These are phyloP conservation scores for Penicillium sp. DNA, from an alignment of 2,329 filamentous ascomycete genomes.

Conservation along the genomic window DNA sequence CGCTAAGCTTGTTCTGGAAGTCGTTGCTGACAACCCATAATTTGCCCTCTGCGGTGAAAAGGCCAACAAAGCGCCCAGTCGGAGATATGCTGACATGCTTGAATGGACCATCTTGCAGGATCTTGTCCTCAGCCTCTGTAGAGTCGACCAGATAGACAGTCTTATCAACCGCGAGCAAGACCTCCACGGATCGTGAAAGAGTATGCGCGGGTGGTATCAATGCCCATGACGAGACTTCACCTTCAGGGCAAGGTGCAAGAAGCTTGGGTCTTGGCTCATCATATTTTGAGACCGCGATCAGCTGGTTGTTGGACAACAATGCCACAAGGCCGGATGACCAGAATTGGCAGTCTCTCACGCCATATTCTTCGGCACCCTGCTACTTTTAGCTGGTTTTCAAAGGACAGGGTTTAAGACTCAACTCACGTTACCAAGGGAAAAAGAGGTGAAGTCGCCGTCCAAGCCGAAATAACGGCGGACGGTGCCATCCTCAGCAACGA, in stretches of 20 bases:
- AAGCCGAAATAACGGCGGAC: constrained; percentile 88
- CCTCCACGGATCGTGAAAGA: constrained; percentile 88
- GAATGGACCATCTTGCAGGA: constrained; percentile 89
- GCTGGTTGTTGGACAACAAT: constrained; percentile 79
- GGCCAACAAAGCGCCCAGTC: constrained; percentile 81
- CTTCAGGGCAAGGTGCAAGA: constrained; percentile 73
- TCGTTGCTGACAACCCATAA: constrained; percentile 94
- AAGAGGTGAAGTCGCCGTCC: constrained; percentile 93
- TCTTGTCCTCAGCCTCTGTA: constrained; percentile 85
- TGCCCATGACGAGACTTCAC: constrained; percentile 82
- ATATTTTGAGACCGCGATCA: constrained; percentile 86
- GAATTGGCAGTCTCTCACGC: constrained; percentile 87
- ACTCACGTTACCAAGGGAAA: constrained; percentile 77
- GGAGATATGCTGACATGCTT: constrained; percentile 87
- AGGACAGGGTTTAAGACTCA: too few species aligned
- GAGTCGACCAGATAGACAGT: constrained; percentile 87
- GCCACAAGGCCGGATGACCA: constrained; percentile 93
- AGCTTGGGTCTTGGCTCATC: constrained; percentile 84
- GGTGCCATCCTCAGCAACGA: constrained; percentile 84
- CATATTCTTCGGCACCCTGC: constrained; percentile 77
- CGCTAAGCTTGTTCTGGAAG: constrained; percentile 87
- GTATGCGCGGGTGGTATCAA: constrained; percentile 86
- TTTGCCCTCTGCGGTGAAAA: constrained; percentile 82
- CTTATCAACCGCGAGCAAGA: constrained; percentile 77
- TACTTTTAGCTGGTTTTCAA: constrained; percentile 12